phyloP scores from a whole-genome alignment of 768 basidiomycete species.

The Guyanaporus albipodus region DNA sequence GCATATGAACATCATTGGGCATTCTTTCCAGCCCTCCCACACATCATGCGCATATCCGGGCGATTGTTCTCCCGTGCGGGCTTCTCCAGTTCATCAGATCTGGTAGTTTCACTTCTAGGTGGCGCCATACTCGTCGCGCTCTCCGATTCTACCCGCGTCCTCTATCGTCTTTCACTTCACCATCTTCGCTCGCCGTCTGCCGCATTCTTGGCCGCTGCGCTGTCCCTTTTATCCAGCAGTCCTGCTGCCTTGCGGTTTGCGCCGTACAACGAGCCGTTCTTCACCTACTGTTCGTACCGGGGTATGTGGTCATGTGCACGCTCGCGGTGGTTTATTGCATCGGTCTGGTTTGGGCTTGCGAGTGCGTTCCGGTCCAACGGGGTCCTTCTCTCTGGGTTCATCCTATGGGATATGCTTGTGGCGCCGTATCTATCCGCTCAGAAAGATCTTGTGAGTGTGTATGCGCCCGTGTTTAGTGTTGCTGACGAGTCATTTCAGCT shows the following conservation, averaged over 20 bases:
- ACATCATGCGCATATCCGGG: slow-evolving; percentile 44
- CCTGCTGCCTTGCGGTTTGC: slow-evolving; percentile 69
- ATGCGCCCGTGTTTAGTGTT: background rate
- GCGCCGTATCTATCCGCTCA: slow-evolving; percentile 44
- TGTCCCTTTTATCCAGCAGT: slow-evolving; percentile 80
- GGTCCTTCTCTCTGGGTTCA: slow-evolving; percentile 68
- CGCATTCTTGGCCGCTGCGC: slow-evolving; percentile 55
- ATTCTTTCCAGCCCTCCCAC: slow-evolving; percentile 71
- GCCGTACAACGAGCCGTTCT: slow-evolving; percentile 83
- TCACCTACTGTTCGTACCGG: slow-evolving; percentile 73
- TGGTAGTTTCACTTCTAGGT: slow-evolving; percentile 33
- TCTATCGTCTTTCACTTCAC: slow-evolving; percentile 57
- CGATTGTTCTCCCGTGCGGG: slow-evolving; percentile 15
- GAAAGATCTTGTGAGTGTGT: slow-evolving; percentile 28
- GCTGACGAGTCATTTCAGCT: slow-evolving; percentile 29
- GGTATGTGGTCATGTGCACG: slow-evolving; percentile 32
- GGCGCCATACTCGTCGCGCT: slow-evolving; percentile 37
- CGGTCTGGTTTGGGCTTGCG: slow-evolving; percentile 62
- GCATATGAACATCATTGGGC: slow-evolving; percentile 82
- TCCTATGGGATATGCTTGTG: slow-evolving; percentile 68
- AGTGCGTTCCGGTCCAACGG: slow-evolving; percentile 74
- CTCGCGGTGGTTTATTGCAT: slow-evolving; percentile 49
- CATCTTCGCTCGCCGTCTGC: slow-evolving; percentile 53
- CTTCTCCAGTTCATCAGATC: background rate
- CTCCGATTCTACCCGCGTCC: slow-evolving; percentile 41